Evolutionary conservation across 2,329 filamentous ascomycete species (phyloP).

Genomic region (Fusarium cicatricum): DNA sequence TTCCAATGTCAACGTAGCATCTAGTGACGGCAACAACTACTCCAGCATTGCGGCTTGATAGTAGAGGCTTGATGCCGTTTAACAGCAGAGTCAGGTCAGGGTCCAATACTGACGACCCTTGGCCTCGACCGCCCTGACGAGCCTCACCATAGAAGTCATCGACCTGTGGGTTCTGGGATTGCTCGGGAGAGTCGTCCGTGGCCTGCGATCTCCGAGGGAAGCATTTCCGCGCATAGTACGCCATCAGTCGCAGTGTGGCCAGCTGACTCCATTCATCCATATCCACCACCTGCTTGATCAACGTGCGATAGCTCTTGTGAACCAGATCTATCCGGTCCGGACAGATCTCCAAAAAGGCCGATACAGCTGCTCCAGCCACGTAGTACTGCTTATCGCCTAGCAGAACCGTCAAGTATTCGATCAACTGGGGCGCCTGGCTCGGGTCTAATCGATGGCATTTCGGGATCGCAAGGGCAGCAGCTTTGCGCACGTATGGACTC

Average conservation of each 20-base stretch:
- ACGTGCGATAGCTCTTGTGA: constrained; percentile 84
- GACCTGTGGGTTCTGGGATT: constrained; percentile 51
- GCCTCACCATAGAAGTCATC: constrained; percentile 85
- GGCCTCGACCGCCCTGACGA: constrained; percentile 52
- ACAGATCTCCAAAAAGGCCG: constrained; percentile 88
- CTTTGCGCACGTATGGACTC: constrained; percentile 92
- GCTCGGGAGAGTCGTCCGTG: constrained; percentile 54
- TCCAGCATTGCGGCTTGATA: constrained; percentile 92
- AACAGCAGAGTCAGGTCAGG: constrained; percentile 85
- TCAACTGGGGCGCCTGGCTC: constrained; percentile 80
- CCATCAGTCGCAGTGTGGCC: constrained; percentile 82
- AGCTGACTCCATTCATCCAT: constrained; percentile 99
- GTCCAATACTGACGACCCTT: constrained; percentile 68
- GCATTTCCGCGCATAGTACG: constrained; percentile 83
- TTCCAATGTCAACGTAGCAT: constrained; percentile 86
- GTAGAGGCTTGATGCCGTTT: constrained; percentile 79
- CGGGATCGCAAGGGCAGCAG: constrained; percentile 90
- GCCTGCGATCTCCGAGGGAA: constrained; percentile 77
- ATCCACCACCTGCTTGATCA: constrained; percentile 92
- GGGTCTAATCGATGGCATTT: constrained; percentile 96
- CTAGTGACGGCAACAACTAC: constrained; percentile 89
- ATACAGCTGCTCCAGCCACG: constrained; percentile 92
- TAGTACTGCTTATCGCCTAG: constrained; percentile 94
- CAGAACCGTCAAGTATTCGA: constrained; percentile 80
- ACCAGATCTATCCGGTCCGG: constrained; percentile 88